Conservation (phyloP, 2,329 filamentous ascomycete species). For the Ophiocordyceps camponoti-saundersi region DNA sequence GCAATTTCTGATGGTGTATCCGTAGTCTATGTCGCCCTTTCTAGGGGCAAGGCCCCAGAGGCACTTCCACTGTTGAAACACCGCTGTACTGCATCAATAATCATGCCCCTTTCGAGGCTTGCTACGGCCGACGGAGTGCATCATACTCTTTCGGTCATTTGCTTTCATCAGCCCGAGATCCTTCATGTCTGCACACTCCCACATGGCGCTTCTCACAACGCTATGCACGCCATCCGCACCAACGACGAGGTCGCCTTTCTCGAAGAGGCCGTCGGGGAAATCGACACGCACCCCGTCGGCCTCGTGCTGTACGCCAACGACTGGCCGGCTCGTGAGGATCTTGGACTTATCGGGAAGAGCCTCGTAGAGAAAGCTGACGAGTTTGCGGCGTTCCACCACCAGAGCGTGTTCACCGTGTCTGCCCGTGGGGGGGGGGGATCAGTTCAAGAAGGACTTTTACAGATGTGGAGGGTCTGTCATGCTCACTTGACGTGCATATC, state of each 20-base stretch:
- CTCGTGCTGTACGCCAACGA: conserved; percentile 1
- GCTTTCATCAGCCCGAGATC: conserved; percentile 4
- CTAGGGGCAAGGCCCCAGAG: background rate
- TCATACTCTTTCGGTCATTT: conserved; percentile 6
- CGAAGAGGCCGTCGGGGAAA: conserved; percentile 16
- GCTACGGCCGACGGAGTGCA: too few relatives aligned
- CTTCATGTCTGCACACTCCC: conserved; percentile 5
- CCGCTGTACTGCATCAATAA: background rate
- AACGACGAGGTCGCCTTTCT: conserved; percentile 20
- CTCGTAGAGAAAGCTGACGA: conserved; percentile 4
- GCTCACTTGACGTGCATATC: background rate
- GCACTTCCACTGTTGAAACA: background rate
- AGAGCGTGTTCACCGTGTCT: background rate
- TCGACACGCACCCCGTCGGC: conserved; percentile 11
- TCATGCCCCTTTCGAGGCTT: too few relatives aligned
- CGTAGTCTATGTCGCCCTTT: background rate
- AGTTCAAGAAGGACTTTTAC: too few relatives aligned
- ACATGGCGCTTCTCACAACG: conserved; percentile 8
- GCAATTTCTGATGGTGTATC: too few relatives aligned
- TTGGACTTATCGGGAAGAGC: conserved; percentile 2
- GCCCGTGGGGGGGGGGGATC: too few relatives aligned
- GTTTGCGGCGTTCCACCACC: background rate
- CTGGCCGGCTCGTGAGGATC: background rate
- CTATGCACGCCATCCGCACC: conserved; percentile 26
- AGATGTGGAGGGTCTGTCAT: too few relatives aligned